Base-by-base conservation (phyloP, 768 basidiomycete genomes). In the Mycena epipterygia region DNA sequence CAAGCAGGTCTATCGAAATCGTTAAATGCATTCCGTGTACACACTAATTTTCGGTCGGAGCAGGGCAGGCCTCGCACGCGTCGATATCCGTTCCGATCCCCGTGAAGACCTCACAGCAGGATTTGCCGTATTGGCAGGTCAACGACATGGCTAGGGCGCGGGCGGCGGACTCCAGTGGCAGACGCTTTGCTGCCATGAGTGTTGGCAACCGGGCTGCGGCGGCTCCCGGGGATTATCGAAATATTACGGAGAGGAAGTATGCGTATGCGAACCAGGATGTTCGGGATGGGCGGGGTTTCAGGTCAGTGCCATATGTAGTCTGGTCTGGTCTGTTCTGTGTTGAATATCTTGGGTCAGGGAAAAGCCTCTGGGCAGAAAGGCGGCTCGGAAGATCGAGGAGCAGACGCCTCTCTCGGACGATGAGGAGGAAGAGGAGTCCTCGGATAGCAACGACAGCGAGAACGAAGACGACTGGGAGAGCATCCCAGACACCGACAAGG, bases 41-140 rank as follows among this genome's bases (percentile, higher is more conserved):
- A n/a, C n/a, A n/a, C n/a, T n/a, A n/a, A n/a, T n/a, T n/a, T n/a
- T n/a, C n/a, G n/a, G n/a, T n/a, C n/a, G n/a, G n/a, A n/a, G n/a
- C n/a, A n/a, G n/a, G n/a, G n/a, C n/a, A n/a, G n/a, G n/a, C n/a
- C n/a, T n/a, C n/a, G n/a, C n/a, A n/a, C n/a, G n/a, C n/a, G n/a
- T n/a, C 39, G 19, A 44, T 32, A 32, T 70, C 69, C 16, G 59
- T 64, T 4, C 52, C 69, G 2, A 30, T 55, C 51, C 64, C 64
- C 2, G 58, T 61, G 16, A 70, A 70, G 41, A 5, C 21, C 0
- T 64, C 69, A 1, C 57, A 41, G 33, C 27, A 55, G 17, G 33
- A 55, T 25, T 11, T 42, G 9, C 69, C 64, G 5, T 51, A 70
- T n/a, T 70, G 69, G 69, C 57, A 65, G 49, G 52, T 53, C 33